These are phyloP conservation scores for Microdochium nivale DNA, from an alignment of 2,329 filamentous ascomycete genomes.

Conservation along the genomic window DNA sequence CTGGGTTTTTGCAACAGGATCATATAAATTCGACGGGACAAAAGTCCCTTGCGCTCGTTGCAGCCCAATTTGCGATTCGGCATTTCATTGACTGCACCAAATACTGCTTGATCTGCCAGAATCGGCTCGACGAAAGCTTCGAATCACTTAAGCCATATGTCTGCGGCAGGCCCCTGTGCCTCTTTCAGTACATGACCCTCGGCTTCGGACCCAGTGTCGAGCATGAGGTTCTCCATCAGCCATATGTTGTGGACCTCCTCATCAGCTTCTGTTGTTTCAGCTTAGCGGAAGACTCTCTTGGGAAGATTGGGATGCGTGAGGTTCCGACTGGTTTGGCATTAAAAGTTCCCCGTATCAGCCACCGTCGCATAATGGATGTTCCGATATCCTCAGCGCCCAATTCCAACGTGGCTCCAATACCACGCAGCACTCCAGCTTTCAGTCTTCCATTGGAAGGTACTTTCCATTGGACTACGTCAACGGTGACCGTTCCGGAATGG, in stretches of 20 bases:
- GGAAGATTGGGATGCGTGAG: slow-evolving; percentile 23
- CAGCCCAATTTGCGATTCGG: slow-evolving; percentile 68
- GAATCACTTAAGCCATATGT: slow-evolving; percentile 71
- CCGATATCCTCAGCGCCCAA: not conserved
- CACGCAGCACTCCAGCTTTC: no score
- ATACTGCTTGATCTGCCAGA: slow-evolving; percentile 81
- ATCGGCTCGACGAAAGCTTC: slow-evolving; percentile 53
- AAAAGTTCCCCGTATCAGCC: slow-evolving; percentile 15
- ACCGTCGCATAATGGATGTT: not conserved
- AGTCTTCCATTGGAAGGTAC: not conserved
- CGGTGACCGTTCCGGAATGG: not conserved
- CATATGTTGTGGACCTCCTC: slow-evolving; percentile 76
- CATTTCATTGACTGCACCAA: slow-evolving; percentile 75
- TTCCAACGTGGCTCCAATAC: no score
- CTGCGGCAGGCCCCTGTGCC: slow-evolving; percentile 64
- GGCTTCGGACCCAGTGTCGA: slow-evolving; percentile 81
- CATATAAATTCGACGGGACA: slow-evolving; percentile 19
- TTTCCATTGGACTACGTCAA: not conserved
- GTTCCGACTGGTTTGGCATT: slow-evolving; percentile 29
- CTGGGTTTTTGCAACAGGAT: slow-evolving; percentile 19
- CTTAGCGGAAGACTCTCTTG: slow-evolving; percentile 19
- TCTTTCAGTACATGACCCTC: slow-evolving; percentile 83
- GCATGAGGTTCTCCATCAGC: slow-evolving; percentile 71
- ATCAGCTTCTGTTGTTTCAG: slow-evolving; percentile 71
- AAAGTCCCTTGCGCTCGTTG: slow-evolving; percentile 43